Base-by-base conservation (phyloP, 768 basidiomycete genomes). In the Epithele typhae region DNA sequence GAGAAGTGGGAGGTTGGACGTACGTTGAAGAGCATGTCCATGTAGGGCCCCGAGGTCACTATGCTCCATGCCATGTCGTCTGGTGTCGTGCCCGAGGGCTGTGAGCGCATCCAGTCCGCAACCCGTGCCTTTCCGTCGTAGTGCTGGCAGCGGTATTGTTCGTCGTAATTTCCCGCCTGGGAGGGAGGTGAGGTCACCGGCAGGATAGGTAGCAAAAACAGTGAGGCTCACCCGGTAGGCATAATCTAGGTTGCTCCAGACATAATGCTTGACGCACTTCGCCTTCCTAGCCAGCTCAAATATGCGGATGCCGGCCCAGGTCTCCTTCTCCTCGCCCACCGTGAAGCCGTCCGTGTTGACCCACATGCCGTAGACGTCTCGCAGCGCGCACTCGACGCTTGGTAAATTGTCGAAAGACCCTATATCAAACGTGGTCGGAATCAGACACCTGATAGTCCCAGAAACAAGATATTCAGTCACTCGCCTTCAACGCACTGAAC, bases 71-170 rank as follows among this genome's bases (percentile, higher is more conserved):
- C 61, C 40, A 71, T 56, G 19, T 51, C 59, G 15, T 53, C 51
- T 14, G 64, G 61, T 30, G 59, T 64, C n/a, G 59, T 49, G 24
- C 48, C 60, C 6, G 68, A 66, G 15, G 64, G 62, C 51, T 72
- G 72, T 4, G 58, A 53, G 32, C 64, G 58, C 48, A 73, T 56
- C 45, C 61, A 72, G 37, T 72, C 72, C 8, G 57, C 56, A 1
- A 73, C 67, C n/a, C 68, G 65, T 1, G 65, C 70, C 53, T 73
- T 73, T 4, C 59, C 69, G 44, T 71, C 68, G 51, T 67, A 59
- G 46, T 73, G 72, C 36, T 65, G 69, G 15, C 60, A 54, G 36
- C 61, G 60, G 51, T 72, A 72, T 25, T 56, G 59, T 5, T 14
- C 52, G 43, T 59, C 42, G 49, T 56, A 55, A 12, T 42, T 40